A percentile compares a stretch with the other conserved stretches of the same genome.
Conservation (phyloP, 2,329 filamentous ascomycete genomes). For the Apiospora arundinis region DNA sequence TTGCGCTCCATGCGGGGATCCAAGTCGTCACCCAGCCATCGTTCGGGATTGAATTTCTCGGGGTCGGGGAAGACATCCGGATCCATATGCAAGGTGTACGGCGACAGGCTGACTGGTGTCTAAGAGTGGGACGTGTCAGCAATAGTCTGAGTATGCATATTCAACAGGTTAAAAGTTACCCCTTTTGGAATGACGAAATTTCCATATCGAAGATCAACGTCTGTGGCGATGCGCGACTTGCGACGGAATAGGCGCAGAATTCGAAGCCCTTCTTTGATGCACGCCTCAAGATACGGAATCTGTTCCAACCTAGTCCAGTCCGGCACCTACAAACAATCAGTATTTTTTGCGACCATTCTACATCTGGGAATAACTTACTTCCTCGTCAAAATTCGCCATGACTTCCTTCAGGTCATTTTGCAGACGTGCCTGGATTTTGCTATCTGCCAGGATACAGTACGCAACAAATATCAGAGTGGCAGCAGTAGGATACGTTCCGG, state of each 20-base stretch:
- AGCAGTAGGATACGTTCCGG: conserved; percentile 21
- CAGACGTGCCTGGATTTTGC: not conserved
- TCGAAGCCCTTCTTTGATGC: conserved; percentile 26
- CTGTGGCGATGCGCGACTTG: conserved; percentile 20
- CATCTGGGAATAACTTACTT: too few species aligned
- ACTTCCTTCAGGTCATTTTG: not conserved
- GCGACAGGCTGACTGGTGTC: conserved; percentile 26
- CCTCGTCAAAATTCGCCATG: too few species aligned
- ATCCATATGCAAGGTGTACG: conserved; percentile 49
- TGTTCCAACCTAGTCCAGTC: conserved; percentile 23
- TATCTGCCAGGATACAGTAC: not conserved
- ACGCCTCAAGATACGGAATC: conserved; percentile 22
- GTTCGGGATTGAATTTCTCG: conserved; percentile 33
- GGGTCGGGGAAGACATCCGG: conserved; percentile 44
- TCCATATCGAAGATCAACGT: conserved; percentile 18
- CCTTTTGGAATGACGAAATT: conserved; percentile 21
- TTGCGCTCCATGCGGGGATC: not conserved
- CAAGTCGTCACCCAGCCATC: conserved; percentile 29
- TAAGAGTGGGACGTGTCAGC: not conserved
- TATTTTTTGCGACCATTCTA: too few species aligned
- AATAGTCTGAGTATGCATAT: too few species aligned
- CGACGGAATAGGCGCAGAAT: not conserved
- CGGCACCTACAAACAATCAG: not conserved
- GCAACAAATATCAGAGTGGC: not conserved
- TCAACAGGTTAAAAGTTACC: not conserved